Base-by-base conservation (phyloP, 1,139 yeast species). In the Arxiozyma slooffiae region DNA sequence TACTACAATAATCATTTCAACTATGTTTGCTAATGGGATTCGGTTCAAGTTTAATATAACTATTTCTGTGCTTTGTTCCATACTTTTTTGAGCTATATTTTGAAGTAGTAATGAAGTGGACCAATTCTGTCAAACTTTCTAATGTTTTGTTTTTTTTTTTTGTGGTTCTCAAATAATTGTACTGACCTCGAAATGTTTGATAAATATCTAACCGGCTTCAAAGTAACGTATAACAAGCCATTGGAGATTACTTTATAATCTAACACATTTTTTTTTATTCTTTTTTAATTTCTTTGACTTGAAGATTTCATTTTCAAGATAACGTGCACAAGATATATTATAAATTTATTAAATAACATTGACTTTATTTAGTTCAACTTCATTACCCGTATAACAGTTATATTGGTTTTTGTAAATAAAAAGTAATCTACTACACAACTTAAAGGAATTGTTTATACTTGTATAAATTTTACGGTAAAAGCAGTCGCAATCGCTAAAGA, bases 401-500 rank as follows among this genome's bases (percentile, higher is more conserved):
- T 34, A 17, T 16, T 43, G 34, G n/a, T 37, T 45, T 46, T 43
- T 55, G 46, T n/a, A 54, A 38, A 38, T 55, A 54, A 22, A 56
- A 20, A 59, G 34, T 39, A 58, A 55, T 47, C 57, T 61, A 21
- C 59, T 38, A 30, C 56, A 55, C 60, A 61, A 58, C 14, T 60
- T 55, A 48, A 56, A 56, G 7, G 50, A 51, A 21, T 48, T 49
- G 46, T 59, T 55, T 2, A 56, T 55, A n/a, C 52, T 46, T 26
- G 48, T 44, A 41, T 51, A 54, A 2, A 54, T 49, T 4, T 50
- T 41, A 38, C 55, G 55, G 41, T 54, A 52, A 38, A 42, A 48
- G 38, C 48, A 22, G 44, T 52, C n/a, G 16, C 17, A 38, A 9
- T 46, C 46, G 5, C 22, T 36, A 17, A 49, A 23, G 16, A 44